phyloP scores from a whole-genome alignment of 2,329 filamentous ascomycete species.

The Colletotrichum costaricense region DNA sequence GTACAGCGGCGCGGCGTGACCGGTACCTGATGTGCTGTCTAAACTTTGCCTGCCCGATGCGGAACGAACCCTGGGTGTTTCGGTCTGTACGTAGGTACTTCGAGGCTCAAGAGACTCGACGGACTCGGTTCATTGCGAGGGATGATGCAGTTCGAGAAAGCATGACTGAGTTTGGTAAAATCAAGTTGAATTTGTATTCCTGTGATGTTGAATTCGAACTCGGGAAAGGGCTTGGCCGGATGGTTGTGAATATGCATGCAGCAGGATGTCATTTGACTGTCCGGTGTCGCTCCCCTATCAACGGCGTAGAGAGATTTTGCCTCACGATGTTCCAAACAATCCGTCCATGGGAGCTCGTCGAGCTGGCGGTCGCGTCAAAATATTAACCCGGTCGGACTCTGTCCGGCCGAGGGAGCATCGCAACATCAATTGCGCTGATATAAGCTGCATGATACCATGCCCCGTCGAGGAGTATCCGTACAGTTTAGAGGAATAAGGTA shows the following conservation, averaged over 20 bases:
- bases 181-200: too few species aligned
- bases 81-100: neutral
- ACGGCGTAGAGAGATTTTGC: neutral
- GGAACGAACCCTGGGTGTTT: neutral
- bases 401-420: neutral
- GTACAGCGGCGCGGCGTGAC: neutral
- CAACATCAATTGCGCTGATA: neutral
- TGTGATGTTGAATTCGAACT: too few species aligned
- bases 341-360: neutral
- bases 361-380: neutral
- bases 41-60: neutral
- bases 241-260: neutral
- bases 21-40: constrained; percentile 6
- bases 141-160: neutral
- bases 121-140: neutral
- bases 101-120: neutral
- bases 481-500: neutral
- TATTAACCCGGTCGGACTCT: neutral
- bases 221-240: too few species aligned
- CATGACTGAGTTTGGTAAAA: neutral
- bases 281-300: neutral
- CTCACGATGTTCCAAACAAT: neutral
- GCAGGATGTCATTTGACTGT: neutral
- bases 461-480: neutral
- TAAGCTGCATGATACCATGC: neutral